A percentile compares a stretch with the other conserved stretches of the same genome.
Evolutionary conservation across 257 asterid genomes (phyloP).

Genomic region (Galeopsis tetrahit): DNA sequence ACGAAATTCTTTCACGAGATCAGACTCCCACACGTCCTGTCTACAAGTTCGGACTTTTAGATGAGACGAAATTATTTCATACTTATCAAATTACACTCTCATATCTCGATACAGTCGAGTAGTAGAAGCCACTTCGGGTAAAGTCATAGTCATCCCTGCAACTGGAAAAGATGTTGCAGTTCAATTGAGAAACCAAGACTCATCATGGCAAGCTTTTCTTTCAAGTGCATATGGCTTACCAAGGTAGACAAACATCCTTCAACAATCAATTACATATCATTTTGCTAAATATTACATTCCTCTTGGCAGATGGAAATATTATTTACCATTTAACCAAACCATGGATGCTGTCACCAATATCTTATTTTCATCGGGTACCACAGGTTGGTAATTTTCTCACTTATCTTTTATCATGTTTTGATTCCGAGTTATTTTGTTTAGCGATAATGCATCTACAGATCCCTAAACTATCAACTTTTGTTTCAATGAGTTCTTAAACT

Average conservation of each 20-base stretch:
- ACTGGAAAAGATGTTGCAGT: constrained; percentile 66
- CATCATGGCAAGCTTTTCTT: constrained; percentile 73
- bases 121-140: constrained; percentile 70
- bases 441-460: no score
- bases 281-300: constrained; percentile 15
- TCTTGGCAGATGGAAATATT: constrained; percentile 60
- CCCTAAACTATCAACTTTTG: no score
- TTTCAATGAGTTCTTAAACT: no score
- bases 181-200: constrained; percentile 67
- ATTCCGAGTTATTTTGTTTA: background rate
- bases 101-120: constrained; percentile 66
- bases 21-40: no score
- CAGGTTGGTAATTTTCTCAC: constrained; percentile 54
- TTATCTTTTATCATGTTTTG: background rate
- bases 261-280: constrained; percentile 15
- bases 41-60: no score
- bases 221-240: constrained; percentile 53
- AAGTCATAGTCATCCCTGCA: constrained; percentile 74
- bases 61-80: no score
- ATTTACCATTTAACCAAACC: constrained; percentile 69
- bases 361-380: constrained; percentile 94
- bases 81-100: constrained; percentile 6
- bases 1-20: no score
- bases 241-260: constrained; percentile 41
- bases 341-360: constrained; percentile 73